Conservation (phyloP, 441 rosid genomes). For the Brassica hybrid region DNA sequence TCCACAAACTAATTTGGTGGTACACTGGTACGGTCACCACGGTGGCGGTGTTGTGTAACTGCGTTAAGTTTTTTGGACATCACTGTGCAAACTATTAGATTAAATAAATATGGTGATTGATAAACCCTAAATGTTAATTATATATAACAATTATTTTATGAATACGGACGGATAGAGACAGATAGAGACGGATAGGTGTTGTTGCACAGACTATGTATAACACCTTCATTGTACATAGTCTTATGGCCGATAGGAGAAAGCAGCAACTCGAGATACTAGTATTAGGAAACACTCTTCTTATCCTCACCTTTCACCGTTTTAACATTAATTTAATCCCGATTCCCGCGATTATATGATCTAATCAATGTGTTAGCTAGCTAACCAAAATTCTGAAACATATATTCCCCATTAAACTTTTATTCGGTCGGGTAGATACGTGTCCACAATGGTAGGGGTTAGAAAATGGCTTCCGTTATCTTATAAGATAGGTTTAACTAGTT, state of each 20-base stretch:
- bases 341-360: not conserved
- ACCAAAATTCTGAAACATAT: slow-evolving; percentile 1
- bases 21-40: slow-evolving; percentile 4
- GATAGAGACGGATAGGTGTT: slow-evolving; percentile 29
- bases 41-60: not conserved
- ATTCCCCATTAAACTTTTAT: not conserved
- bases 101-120: not conserved
- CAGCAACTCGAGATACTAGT: slow-evolving; percentile 17
- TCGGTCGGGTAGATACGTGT: slow-evolving; percentile 30
- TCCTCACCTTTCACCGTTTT: slow-evolving; percentile 1
- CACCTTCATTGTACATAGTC: no score
- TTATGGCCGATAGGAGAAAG: slow-evolving; percentile 15
- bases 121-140: slow-evolving; percentile 5
- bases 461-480: slow-evolving; percentile 36
- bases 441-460: not conserved
- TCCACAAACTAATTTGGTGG: not conserved
- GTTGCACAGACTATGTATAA: no score
- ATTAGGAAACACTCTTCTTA: slow-evolving; percentile 9
- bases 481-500: slow-evolving; percentile 30
- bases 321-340: slow-evolving; percentile 1
- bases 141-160: not conserved
- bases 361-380: not conserved
- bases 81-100: not conserved
- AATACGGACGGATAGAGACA: slow-evolving; percentile 10
- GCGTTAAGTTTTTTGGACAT: no score